phyloP scores from a whole-genome alignment of 2,329 filamentous ascomycete species.

The Aspergillus sp. region DNA sequence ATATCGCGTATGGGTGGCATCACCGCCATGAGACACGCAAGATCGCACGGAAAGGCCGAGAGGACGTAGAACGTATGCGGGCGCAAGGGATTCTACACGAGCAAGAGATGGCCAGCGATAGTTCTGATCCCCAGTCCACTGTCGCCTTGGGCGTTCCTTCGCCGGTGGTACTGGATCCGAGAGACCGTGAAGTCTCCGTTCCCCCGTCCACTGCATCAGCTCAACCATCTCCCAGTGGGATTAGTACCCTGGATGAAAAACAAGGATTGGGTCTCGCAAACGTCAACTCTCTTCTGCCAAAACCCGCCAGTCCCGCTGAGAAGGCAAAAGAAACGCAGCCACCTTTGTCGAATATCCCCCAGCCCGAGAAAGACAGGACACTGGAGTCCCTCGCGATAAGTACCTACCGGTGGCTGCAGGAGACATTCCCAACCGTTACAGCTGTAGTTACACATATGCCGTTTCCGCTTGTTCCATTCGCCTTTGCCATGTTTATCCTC shows the following conservation, averaged over 20 bases:
- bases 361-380: conserved; percentile 33
- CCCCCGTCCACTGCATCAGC: background rate
- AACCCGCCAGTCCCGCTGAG: background rate
- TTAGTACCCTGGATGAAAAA: background rate
- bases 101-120: background rate
- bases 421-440: conserved; percentile 69
- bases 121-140: background rate
- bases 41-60: conserved; percentile 58
- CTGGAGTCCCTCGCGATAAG: conserved; percentile 53
- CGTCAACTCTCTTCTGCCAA: background rate
- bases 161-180: background rate
- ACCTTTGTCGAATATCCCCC: background rate
- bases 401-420: conserved; percentile 60
- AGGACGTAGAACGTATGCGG: conserved; percentile 47
- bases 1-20: conserved; percentile 63
- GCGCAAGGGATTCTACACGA: background rate
- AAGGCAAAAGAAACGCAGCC: background rate
- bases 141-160: background rate
- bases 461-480: conserved; percentile 67
- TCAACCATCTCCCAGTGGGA: background rate
- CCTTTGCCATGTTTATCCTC: conserved; percentile 72
- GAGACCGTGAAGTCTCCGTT: background rate
- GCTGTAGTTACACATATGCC: conserved; percentile 67
- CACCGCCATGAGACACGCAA: conserved; percentile 62
- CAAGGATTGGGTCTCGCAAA: background rate